These are phyloP conservation scores for Endocalyx cinctus DNA, from an alignment of 2,329 filamentous ascomycete species.

Conservation along the genomic window DNA sequence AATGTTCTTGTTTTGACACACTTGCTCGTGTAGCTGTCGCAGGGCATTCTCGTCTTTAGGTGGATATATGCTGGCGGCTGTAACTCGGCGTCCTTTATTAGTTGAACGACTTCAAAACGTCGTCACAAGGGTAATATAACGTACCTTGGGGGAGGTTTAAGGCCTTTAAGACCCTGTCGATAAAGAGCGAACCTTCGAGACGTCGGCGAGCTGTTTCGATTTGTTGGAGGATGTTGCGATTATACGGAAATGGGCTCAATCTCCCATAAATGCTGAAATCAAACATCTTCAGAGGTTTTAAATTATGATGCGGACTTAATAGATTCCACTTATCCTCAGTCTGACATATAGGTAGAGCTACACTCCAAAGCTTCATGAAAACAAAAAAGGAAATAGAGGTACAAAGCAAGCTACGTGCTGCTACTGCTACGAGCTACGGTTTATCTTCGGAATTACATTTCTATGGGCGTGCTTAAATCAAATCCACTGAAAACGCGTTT, in stretches of 20 bases:
- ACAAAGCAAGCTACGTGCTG: too few relatives aligned
- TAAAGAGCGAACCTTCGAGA: slow-evolving; percentile 68
- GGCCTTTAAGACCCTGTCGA: slow-evolving; percentile 70
- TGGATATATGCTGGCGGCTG: slow-evolving; percentile 64
- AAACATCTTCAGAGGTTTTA: too few relatives aligned
- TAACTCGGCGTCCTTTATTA: slow-evolving; percentile 19
- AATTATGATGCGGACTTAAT: too few relatives aligned
- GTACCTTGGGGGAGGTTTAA: slow-evolving; percentile 66
- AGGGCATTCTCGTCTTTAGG: slow-evolving; percentile 66
- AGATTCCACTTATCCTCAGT: too few relatives aligned
- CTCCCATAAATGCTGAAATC: slow-evolving; percentile 65
- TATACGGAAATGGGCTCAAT: slow-evolving; percentile 57
- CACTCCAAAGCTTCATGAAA: too few relatives aligned
- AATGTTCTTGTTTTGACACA: slow-evolving; percentile 57
- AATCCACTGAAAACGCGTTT: too few relatives aligned
- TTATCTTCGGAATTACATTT: too few relatives aligned
- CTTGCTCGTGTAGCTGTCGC: slow-evolving; percentile 63
- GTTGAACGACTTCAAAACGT: slow-evolving; percentile 7
- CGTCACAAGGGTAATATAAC: too few relatives aligned
- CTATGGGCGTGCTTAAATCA: too few relatives aligned
- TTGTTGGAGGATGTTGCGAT: slow-evolving; percentile 54
- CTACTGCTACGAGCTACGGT: too few relatives aligned
- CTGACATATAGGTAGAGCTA: too few relatives aligned
- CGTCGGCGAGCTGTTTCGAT: slow-evolving; percentile 64
- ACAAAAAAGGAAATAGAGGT: too few relatives aligned